Evolutionary conservation across 768 basidiomycete species (phyloP), one percentile per base, ranked within the genome.

Genomic region (Polyporus arcularius): DNA sequence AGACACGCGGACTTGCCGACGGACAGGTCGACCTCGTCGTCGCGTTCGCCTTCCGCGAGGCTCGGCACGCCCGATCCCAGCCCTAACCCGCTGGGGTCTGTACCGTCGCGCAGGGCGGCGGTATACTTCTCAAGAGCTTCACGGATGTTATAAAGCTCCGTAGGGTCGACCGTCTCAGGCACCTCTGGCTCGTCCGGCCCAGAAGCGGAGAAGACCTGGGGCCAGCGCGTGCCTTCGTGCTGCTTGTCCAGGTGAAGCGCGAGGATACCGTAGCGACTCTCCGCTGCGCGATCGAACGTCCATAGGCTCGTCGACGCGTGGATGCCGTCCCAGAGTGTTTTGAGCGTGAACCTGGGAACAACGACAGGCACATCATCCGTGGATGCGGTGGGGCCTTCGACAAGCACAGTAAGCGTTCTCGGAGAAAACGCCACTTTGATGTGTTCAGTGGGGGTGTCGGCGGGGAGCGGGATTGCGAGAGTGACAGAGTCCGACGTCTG

Each of bases 61-160:
- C 90, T 90, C 3, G 95, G 90, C 52, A 95, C 75, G 47, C 87
- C 85, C 39, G 76, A 74, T 38, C 90, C 88, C 9, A 89, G 77
- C 5, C 86, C 90, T 4, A 86, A 74, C 1, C 85, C 87, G 49
- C 81, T 84, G 1, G 77, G 75, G 63, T 88, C 87, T n/a, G 83
- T 78, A 0, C 86, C 85, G 35, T 77, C 79, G 40, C 74, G 75
- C 53, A 91, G 71, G 10, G 86, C 80, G 15, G 82, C 74, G 4
- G 94, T 96, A 75, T 92, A 96, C 73, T 94, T 92, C 71, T 93
- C 92, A 58, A 98, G 77, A 10, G 87, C 76, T 70, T 96, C 92
- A 31, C 90, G 82, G 56, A 97, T 89, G 15, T 80, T 77, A 70
- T 84, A 86, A 38, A 97, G 80, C 67, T 94, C 90, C 0, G 87